Base-by-base conservation (phyloP, 2,329 filamentous ascomycete species). In the Alternaria longipes region DNA sequence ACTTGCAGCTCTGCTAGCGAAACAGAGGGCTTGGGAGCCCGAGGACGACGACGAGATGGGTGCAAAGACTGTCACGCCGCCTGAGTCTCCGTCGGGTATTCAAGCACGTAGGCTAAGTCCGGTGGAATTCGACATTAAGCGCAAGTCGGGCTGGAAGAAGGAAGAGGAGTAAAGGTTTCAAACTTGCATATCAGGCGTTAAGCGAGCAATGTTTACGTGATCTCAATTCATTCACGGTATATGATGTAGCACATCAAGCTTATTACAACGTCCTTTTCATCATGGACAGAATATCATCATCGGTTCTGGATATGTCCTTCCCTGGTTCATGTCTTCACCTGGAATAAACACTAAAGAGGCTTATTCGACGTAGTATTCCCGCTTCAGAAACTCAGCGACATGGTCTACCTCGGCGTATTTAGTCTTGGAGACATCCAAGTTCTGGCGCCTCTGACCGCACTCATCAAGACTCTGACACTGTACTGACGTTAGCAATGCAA, bases 321-420 rank as follows among this genome's bases (percentile, higher is more conserved):
- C n/a, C 16, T n/a, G 26, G 28, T 14, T 24, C 28, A 36, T 20
- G 30, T 26, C 16, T 8, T 16, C 11, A 11, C 46, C 34, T 28
- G 50, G 4, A 38, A 14, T 46, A 28, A 4, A 26, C 24, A 5
- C 24, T 7, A 6, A 24, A 20, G 4, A 20, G 5, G 3, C 26
- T 16, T 54, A 71, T 22, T 28, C 55, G 22, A 67, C 63, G 41
- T 71, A 71, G 51, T 76, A 72, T 45, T 73, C 65, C 22, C 70
- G 66, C 44, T 66, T 49, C 18, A 76, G 45, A 22, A 65, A 71
- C 16, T 65, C 57, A 3, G 59, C 45, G 8, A 64, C 60, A 44
- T 70, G 67, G 16, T 69, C 54, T 9, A 65, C 57, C 46, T 75
- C 73, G 12, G 41, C n/a, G 18, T 59, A 59, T 14, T 69, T 55